These are phyloP conservation scores for Trametes gibbosa DNA, from an alignment of 768 basidiomycete genomes.

Conservation along the genomic window DNA sequence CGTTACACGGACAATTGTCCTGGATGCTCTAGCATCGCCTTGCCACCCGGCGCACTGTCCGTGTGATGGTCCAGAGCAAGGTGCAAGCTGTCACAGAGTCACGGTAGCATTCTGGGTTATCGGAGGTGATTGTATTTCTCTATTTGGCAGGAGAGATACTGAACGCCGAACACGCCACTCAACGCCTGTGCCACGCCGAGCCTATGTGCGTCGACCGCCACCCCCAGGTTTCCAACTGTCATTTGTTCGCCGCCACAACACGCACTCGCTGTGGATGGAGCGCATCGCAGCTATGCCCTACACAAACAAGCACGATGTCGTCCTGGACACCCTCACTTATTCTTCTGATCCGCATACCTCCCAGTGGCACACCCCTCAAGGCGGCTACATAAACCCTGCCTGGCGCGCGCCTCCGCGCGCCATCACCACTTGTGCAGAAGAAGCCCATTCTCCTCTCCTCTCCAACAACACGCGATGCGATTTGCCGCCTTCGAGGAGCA, in stretches of 20 bases:
- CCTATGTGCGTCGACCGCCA: neutral
- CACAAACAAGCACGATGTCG: neutral
- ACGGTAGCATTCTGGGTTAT: neutral
- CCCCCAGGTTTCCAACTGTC: too few species aligned
- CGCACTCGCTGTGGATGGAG: neutral
- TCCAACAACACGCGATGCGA: neutral
- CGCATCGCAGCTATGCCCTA: neutral
- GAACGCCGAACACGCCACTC: neutral
- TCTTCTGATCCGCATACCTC: neutral
- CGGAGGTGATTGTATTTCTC: neutral
- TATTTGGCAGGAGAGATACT: constrained; percentile 7
- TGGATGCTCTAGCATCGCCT: neutral
- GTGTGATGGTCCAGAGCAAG: neutral
- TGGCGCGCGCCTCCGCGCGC: neutral
- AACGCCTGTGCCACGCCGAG: neutral
- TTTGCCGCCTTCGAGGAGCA: constrained; percentile 1
- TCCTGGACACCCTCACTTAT: neutral
- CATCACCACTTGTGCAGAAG: neutral
- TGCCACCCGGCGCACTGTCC: neutral
- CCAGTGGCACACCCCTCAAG: neutral
- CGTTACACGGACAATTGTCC: neutral
- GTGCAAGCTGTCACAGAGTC: neutral
- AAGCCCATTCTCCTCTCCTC: neutral
- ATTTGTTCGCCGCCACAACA: too few species aligned
- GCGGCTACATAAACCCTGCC: neutral